Conservation (phyloP, 2,329 filamentous ascomycete genomes). For the Ophiostoma ulmi region DNA sequence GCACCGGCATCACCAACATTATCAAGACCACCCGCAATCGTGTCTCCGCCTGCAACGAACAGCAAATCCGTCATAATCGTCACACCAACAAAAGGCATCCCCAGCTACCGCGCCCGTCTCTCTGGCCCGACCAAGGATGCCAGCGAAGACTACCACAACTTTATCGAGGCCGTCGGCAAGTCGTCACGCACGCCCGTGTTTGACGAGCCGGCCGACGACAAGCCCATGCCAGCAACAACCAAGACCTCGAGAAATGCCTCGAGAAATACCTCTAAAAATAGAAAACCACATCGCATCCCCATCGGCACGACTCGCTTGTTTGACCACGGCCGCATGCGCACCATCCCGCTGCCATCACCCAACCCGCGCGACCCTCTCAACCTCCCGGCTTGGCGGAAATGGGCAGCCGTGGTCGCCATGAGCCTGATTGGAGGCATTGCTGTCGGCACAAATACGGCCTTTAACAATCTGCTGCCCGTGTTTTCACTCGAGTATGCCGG, state of each 20-base stretch:
- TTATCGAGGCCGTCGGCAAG: constrained; percentile 22
- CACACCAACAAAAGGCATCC: neutral
- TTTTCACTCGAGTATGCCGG: constrained; percentile 37
- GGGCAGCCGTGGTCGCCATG: constrained; percentile 32
- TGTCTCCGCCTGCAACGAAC: neutral
- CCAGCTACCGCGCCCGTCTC: neutral
- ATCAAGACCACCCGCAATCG: neutral
- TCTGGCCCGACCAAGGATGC: constrained; percentile 15
- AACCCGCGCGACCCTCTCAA: constrained; percentile 33
- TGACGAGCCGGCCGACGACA: neutral
- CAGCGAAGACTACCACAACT: constrained; percentile 24
- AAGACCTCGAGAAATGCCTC: neutral
- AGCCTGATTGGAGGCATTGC: constrained; percentile 32
- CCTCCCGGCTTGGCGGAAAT: constrained; percentile 34
- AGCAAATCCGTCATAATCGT: neutral
- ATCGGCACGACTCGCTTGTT: constrained; percentile 26
- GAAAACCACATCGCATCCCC: constrained; percentile 3
- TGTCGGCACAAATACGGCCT: constrained; percentile 31
- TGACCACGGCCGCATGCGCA: constrained; percentile 24
- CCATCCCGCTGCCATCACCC: constrained; percentile 25
- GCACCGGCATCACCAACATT: neutral
- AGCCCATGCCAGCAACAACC: neutral
- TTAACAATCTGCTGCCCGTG: constrained; percentile 33
- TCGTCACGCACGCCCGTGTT: constrained; percentile 14
- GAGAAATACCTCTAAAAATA: neutral